Base-by-base conservation (phyloP, 2,329 filamentous ascomycete genomes). In the Fusarium clavum region DNA sequence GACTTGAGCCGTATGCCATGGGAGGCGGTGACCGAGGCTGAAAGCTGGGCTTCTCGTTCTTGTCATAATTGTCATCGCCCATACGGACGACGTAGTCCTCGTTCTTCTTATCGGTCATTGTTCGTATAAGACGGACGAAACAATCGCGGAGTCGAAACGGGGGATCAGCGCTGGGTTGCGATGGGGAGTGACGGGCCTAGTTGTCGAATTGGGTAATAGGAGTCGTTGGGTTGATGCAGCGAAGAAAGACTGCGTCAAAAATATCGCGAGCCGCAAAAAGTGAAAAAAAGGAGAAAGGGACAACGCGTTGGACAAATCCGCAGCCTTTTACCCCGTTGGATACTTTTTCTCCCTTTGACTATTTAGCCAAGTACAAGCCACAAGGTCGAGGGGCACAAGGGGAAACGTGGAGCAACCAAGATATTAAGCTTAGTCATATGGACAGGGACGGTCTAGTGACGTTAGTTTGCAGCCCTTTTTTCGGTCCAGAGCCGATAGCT, bases 41-140 rank as follows among this genome's bases (percentile, higher is more conserved):
- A 76, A 88, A 88, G 72, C 83, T 77, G 75, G 86, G 81, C 79
- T 86, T 83, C 81, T 89, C 81, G 77, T 80, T 81, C 72, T 83
- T 84, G 67, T 86, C 73, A 32, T 71, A 75, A 75, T 83, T 81
- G 71, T 86, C 84, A 65, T 92, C 90, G 76, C 88, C 87, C 84
- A 93, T 88, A 75, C 91, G 88, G 78, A 93, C 86, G 69, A 87
- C 83, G 77, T 91, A 93, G 79, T 96, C 92, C 79, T 92, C 91
- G 81, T 93, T 96, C 87, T 96, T 97, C 80, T 94, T 94, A 85
- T 96, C 92, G 77, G 91, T 87, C 94, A 97, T 97, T 40, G 25
- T 75, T 43, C 24, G 22, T 43, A 43, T n/a, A 30, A 29, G 47
- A 41, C 41, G 68, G 57, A 9, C 32, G 82, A 81, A 71, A 83